Conservation (phyloP, 2,329 filamentous ascomycete genomes). For the Leptographium galeiforme region DNA sequence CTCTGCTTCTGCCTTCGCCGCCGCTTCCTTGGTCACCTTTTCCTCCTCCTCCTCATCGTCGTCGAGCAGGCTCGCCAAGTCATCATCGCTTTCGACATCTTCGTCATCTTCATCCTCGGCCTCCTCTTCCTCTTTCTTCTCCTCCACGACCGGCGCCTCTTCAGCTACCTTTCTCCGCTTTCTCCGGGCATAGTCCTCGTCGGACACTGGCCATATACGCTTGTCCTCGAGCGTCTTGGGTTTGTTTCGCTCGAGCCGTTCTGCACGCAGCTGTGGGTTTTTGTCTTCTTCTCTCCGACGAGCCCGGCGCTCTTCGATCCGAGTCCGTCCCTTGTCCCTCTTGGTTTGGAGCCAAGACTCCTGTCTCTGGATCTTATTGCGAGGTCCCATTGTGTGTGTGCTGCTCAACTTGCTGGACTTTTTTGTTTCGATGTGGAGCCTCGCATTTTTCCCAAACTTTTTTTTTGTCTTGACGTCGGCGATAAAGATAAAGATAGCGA, state of each 20-base stretch:
- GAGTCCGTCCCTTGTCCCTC: slow-evolving; percentile 34
- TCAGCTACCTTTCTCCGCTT: slow-evolving; percentile 36
- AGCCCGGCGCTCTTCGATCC: slow-evolving; percentile 62
- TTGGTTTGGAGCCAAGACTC: slow-evolving; percentile 65
- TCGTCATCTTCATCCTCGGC: slow-evolving; percentile 34
- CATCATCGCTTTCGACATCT: slow-evolving; percentile 36
- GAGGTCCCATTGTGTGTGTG: slow-evolving; percentile 14
- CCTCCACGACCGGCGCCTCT: slow-evolving; percentile 30
- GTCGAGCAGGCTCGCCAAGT: slow-evolving; percentile 18
- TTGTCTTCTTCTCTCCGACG: slow-evolving; percentile 76
- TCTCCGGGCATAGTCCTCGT: slow-evolving; percentile 42
- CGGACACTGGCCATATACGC: slow-evolving; percentile 75
- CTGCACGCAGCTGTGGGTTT: slow-evolving; percentile 61
- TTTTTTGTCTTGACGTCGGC: background rate
- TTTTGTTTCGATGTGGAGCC: background rate
- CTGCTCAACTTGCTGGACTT: too few relatives aligned
- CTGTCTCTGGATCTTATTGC: slow-evolving; percentile 71
- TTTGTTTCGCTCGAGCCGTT: slow-evolving; percentile 64
- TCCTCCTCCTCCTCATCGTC: slow-evolving; percentile 18
- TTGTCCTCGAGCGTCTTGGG: slow-evolving; percentile 76
- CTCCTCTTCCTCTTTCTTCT: slow-evolving; percentile 30
- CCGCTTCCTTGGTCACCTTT: slow-evolving; percentile 16
- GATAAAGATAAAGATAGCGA: background rate
- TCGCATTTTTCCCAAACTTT: background rate
- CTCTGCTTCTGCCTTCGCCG: slow-evolving; percentile 20